Conservation (phyloP, 2,329 filamentous ascomycete genomes). For the Diaporthe eres region DNA sequence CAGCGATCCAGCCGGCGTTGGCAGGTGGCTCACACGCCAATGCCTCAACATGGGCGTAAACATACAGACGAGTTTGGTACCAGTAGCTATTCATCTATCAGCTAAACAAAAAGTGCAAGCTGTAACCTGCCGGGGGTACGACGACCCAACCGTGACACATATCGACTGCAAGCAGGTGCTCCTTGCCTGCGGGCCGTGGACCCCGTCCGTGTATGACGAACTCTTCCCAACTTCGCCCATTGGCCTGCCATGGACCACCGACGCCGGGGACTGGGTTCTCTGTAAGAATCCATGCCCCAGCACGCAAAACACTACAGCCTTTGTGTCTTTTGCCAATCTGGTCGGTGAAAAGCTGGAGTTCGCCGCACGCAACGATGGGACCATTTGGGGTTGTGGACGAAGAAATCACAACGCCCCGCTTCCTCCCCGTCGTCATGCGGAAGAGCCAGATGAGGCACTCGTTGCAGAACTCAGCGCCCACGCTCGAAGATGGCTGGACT, state of each 20-base stretch:
- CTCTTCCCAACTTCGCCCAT: not conserved
- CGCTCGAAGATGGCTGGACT: constrained; percentile 7
- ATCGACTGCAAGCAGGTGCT: constrained; percentile 4
- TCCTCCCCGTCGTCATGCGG: not conserved
- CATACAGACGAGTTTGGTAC: not conserved
- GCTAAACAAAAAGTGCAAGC: not conserved
- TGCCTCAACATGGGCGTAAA: constrained; percentile 9
- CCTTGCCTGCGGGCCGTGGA: not conserved
- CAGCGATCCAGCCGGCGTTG: not conserved
- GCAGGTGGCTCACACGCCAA: not conserved
- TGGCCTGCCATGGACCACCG: not conserved
- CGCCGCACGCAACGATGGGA: not conserved
- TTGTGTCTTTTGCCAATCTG: too few species aligned
- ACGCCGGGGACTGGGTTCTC: constrained; percentile 21
- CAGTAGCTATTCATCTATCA: not conserved
- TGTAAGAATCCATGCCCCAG: not conserved
- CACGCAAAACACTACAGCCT: not conserved
- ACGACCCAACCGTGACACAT: not conserved
- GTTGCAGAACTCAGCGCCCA: not conserved
- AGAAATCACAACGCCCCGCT: not conserved
- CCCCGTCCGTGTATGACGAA: not conserved
- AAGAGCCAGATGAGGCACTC: not conserved
- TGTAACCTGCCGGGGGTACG: not conserved
- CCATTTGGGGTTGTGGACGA: constrained; percentile 10
- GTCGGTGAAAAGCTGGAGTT: not conserved